phyloP scores from a whole-genome alignment of 805 yeast species.

The Starmerella vitae region DNA sequence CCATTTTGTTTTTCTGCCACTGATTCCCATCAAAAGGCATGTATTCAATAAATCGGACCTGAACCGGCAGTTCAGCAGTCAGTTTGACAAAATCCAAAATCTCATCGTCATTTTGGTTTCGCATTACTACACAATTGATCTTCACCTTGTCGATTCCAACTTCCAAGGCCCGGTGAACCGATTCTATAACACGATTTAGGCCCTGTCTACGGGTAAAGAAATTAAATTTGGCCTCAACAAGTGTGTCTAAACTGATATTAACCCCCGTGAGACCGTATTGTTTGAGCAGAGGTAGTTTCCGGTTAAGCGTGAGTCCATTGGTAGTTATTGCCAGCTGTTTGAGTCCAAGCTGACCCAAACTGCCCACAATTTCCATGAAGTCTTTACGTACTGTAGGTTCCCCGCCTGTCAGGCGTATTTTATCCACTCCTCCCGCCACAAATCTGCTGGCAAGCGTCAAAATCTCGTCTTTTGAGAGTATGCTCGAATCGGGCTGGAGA shows the following conservation, averaged over 20 bases:
- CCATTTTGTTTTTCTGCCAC: slow-evolving; percentile 37
- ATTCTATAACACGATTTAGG: slow-evolving; percentile 32
- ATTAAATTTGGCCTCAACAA: slow-evolving; percentile 38
- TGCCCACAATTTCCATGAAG: slow-evolving; percentile 33
- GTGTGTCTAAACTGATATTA: slow-evolving; percentile 38
- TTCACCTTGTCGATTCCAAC: slow-evolving; percentile 36
- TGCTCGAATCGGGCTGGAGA: slow-evolving; percentile 32
- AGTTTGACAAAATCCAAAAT: slow-evolving; percentile 35
- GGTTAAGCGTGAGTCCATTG: slow-evolving; percentile 38
- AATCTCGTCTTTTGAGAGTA: slow-evolving; percentile 36
- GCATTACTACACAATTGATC: slow-evolving; percentile 39
- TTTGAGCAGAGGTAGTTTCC: slow-evolving; percentile 35
- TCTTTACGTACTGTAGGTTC: slow-evolving; percentile 44
- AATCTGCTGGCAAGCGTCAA: slow-evolving; percentile 33
- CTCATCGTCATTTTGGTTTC: slow-evolving; percentile 40
- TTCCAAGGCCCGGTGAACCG: slow-evolving; percentile 34
- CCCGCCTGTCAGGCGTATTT: slow-evolving; percentile 43
- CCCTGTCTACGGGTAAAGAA: slow-evolving; percentile 41
- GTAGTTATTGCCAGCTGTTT: slow-evolving; percentile 40
- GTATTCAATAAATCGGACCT: slow-evolving; percentile 42
- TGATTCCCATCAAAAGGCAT: slow-evolving; percentile 48
- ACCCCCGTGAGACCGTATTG: slow-evolving; percentile 35
- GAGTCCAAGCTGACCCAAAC: slow-evolving; percentile 31
- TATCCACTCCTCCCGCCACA: slow-evolving; percentile 38
- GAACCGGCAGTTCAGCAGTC: slow-evolving; percentile 31